Evolutionary conservation across 306 rosid species (phyloP), one percentile per base, ranked within the genome.

Genomic region (Gynostemma pentaphyllum): DNA sequence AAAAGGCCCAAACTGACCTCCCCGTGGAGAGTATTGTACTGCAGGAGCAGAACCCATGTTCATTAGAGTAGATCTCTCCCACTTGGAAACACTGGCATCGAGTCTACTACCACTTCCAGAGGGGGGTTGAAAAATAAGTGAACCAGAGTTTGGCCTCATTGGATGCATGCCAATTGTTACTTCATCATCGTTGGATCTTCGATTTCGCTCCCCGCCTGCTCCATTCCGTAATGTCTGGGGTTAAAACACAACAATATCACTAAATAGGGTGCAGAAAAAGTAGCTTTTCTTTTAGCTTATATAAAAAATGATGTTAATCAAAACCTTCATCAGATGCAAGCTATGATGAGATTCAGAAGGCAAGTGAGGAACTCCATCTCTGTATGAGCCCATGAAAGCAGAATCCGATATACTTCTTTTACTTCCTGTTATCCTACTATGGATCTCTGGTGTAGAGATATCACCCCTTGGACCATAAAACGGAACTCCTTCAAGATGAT

Each of bases 401-500:
- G 94, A 85, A 76, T 90, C 97, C 5, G 91, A 86, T 72, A 80
- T 81, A 72, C 85, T 87, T 83, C 97, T 80, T 79, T 90, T 90
- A 69, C 69, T 85, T 57, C 95, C 91, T 34, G 74, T 76, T 57
- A 87, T 24, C 73, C 94, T 78, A 61, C 81, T 85, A 62, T 82
- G 80, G 15, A 85, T 81, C 79, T 87, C 96, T 7, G 76, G 60
- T 63, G 80, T 84, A 13, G 96, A 85, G 65, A 87, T 75, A 53
- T 90, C 96, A 68, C 87, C 84, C 71, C 95, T 85, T 0, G 89
- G 81, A 28, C 96, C 86, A 77, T 87, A 90, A 69, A 78, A 87
- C 27, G 97, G 96, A 75, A 90, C 81, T 46, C 95, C 97, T 78
- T 87, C 94, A 0, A 90, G 90, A 83, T 90, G 97, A 76, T 78